phyloP scores from a whole-genome alignment of 257 asterid genomes.

The Salvia hispanica region DNA sequence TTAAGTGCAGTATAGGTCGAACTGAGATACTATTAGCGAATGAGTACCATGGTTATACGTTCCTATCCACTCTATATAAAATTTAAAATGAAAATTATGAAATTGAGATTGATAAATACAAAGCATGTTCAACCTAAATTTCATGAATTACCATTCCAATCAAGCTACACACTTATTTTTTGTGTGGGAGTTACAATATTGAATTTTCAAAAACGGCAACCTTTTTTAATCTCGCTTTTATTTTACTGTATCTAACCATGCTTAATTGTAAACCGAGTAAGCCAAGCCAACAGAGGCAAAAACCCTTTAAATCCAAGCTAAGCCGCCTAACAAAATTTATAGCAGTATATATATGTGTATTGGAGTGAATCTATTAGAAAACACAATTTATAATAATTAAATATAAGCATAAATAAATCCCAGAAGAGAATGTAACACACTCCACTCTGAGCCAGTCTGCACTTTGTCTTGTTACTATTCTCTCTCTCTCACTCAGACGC shows the following conservation, averaged over 20 bases:
- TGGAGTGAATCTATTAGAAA: too few species aligned
- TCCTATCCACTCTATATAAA: too few species aligned
- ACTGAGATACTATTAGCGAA: too few species aligned
- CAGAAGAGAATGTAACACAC: conserved; percentile 49
- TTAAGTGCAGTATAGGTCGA: too few species aligned
- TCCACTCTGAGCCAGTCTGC: conserved; percentile 46
- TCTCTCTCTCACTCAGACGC: conserved; percentile 38
- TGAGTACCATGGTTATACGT: too few species aligned
- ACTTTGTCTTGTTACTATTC: conserved; percentile 34
- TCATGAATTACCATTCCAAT: background rate
- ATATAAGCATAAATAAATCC: conserved; percentile 43
- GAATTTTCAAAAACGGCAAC: too few species aligned
- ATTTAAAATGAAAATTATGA: too few species aligned
- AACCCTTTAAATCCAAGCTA: too few species aligned
- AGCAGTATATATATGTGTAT: background rate
- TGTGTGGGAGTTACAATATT: background rate
- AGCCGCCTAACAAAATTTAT: too few species aligned
- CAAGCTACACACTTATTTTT: background rate
- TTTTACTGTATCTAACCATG: conserved; percentile 7
- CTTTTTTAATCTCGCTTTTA: too few species aligned
- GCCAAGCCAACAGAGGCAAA: conserved; percentile 36
- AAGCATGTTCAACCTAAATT: background rate
- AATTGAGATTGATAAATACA: too few species aligned
- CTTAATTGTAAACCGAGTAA: conserved; percentile 29
- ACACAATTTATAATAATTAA: background rate